phyloP scores from a whole-genome alignment of 2,329 filamentous ascomycete genomes.

The Incumbomyces lentus region DNA sequence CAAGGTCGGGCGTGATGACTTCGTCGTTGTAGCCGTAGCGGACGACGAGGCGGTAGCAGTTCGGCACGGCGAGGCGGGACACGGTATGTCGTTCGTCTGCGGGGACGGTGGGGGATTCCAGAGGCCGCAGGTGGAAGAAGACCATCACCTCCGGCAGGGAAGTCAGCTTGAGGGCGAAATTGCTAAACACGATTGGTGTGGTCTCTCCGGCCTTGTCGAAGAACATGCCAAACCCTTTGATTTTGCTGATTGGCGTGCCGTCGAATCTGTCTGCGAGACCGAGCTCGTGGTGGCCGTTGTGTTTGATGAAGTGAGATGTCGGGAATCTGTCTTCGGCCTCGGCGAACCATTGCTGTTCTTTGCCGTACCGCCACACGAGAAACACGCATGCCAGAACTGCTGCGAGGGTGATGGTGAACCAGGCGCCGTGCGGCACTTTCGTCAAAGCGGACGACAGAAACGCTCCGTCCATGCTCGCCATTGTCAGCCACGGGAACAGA shows the following conservation, averaged over 20 bases:
- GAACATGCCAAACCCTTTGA: conserved; percentile 58
- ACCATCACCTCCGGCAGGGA: conserved; percentile 58
- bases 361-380: conserved; percentile 67
- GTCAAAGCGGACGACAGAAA: conserved; percentile 60
- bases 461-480: conserved; percentile 57
- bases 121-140: conserved; percentile 62
- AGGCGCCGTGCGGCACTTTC: conserved; percentile 66
- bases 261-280: conserved; percentile 33
- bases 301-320: conserved; percentile 28
- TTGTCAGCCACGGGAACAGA: conserved; percentile 49
- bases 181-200: conserved; percentile 57
- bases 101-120: conserved; percentile 48
- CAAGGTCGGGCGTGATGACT: conserved; percentile 56
- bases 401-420: conserved; percentile 63
- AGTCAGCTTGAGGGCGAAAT: conserved; percentile 62
- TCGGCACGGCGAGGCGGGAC: conserved; percentile 38
- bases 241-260: conserved; percentile 33
- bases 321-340: conserved; percentile 53
- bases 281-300: conserved; percentile 16
- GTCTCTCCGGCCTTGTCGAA: conserved; percentile 64
- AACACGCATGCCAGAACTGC: conserved; percentile 54
- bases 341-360: conserved; percentile 64
- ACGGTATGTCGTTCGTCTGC: conserved; percentile 42
- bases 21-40: conserved; percentile 66
- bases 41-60: conserved; percentile 58